phyloP scores from a whole-genome alignment of 208 protist species.

The Wallacemonas sp. region DNA sequence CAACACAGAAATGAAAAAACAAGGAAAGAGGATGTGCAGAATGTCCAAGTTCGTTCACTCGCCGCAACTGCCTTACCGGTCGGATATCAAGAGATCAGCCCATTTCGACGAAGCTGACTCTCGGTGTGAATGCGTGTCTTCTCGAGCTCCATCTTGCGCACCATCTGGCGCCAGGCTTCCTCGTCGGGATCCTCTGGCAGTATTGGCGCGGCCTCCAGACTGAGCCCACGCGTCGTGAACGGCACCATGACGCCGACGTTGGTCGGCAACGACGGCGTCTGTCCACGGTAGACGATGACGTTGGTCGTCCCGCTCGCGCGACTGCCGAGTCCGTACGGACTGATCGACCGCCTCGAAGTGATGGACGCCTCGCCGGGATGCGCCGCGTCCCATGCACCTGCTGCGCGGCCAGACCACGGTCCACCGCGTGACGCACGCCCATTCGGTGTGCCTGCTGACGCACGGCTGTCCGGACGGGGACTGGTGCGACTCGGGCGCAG shows the following conservation, averaged over 20 bases:
- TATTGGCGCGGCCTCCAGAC: neutral
- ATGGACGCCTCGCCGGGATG: too few relatives aligned
- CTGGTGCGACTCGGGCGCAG: neutral
- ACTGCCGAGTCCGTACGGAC: neutral
- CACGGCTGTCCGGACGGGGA: conserved; percentile 4
- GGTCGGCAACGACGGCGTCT: neutral
- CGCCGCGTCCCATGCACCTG: conserved; percentile 14
- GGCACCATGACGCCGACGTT: conserved; percentile 7
- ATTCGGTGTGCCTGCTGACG: neutral
- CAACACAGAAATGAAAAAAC: too few relatives aligned
- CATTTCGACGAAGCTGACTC: conserved; percentile 1
- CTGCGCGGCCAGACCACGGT: neutral
- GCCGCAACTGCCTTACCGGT: too few relatives aligned
- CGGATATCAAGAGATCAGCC: neutral
- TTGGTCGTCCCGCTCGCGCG: neutral
- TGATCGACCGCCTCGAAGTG: neutral
- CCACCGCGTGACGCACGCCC: neutral
- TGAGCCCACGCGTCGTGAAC: neutral
- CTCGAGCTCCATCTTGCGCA: conserved; percentile 18
- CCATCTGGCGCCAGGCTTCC: conserved; percentile 3
- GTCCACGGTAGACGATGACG: conserved; percentile 2
- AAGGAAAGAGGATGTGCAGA: too few relatives aligned
- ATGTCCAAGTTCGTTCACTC: too few relatives aligned
- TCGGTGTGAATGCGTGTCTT: conserved; percentile 8
- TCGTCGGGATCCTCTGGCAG: neutral